phyloP scores from a whole-genome alignment of 2,329 filamentous ascomycete genomes.

The Trichoderma gracile region DNA sequence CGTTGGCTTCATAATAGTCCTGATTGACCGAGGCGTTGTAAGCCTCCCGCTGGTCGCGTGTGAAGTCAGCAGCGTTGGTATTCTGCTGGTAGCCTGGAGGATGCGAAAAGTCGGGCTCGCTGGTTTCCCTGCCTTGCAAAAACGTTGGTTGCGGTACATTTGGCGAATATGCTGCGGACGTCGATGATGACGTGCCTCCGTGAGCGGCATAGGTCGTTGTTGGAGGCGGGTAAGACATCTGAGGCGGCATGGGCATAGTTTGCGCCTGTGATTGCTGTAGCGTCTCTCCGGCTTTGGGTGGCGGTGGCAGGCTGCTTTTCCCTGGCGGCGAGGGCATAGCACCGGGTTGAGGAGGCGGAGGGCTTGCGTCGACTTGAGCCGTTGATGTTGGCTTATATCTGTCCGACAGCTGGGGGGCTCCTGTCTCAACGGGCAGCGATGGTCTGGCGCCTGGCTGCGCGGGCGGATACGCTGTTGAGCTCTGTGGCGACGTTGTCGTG shows the following conservation, averaged over 20 bases:
- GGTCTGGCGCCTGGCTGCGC: conserved; percentile 52
- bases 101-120: conserved; percentile 42
- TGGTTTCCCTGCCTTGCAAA: conserved; percentile 33
- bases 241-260: conserved; percentile 48
- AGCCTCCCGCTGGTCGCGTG: conserved; percentile 48
- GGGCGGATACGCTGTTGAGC: conserved; percentile 40
- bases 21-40: conserved; percentile 40
- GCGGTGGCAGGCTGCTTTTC: conserved; percentile 47
- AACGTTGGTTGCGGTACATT: conserved; percentile 33
- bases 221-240: conserved; percentile 54
- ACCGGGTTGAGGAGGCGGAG: conserved; percentile 59
- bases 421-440: conserved; percentile 47
- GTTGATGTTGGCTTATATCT: conserved; percentile 47
- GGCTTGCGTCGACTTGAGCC: conserved; percentile 41
- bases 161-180: conserved; percentile 35
- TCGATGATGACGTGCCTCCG: conserved; percentile 49
- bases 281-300: conserved; percentile 53
- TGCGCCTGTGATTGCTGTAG: conserved; percentile 40
- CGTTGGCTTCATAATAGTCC: conserved; percentile 32
- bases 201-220: conserved; percentile 43
- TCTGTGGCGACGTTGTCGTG: conserved; percentile 33
- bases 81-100: conserved; percentile 61
- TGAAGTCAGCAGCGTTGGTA: conserved; percentile 53
- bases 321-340: conserved; percentile 50
- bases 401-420: conserved; percentile 37